phyloP scores from a whole-genome alignment of 352 stramenopile genomes.

The Pythium biforme region DNA sequence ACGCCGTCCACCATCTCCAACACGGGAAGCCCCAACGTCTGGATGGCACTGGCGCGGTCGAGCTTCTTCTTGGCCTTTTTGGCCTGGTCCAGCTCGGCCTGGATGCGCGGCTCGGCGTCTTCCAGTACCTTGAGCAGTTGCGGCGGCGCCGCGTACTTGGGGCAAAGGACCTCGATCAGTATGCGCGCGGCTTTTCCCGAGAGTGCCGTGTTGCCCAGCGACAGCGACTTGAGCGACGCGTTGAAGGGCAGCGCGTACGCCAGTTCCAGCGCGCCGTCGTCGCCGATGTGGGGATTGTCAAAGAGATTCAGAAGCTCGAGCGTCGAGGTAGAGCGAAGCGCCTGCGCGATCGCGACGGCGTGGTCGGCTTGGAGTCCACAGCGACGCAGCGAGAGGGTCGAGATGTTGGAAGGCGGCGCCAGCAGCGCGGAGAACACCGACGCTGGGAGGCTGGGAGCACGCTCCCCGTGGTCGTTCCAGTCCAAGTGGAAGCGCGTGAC shows the following conservation, averaged over 20 bases:
- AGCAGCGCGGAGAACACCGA: conserved; percentile 42
- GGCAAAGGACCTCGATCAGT: conserved; percentile 30
- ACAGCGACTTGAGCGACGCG: conserved; percentile 55
- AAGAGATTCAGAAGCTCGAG: conserved; percentile 73
- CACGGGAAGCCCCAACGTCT: conserved; percentile 54
- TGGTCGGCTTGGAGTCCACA: conserved; percentile 48
- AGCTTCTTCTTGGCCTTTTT: conserved; percentile 87
- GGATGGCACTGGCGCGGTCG: conserved; percentile 47
- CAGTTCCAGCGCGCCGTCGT: conserved; percentile 53
- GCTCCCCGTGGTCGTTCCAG: no score
- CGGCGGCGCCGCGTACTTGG: conserved; percentile 51
- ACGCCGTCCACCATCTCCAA: conserved; percentile 56
- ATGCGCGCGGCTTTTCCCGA: conserved; percentile 27
- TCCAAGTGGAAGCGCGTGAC: conserved; percentile 64
- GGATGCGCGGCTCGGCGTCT: conserved; percentile 64
- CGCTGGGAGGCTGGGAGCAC: neutral
- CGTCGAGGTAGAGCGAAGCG: conserved; percentile 43
- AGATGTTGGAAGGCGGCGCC: conserved; percentile 34
- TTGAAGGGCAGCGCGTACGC: conserved; percentile 61
- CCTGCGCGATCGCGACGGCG: conserved; percentile 38
- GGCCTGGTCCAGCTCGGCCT: conserved; percentile 62
- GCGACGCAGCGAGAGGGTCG: conserved; percentile 60
- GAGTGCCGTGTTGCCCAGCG: conserved; percentile 61
- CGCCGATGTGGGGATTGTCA: conserved; percentile 46
- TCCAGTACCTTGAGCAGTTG: conserved; percentile 53